phyloP scores from a whole-genome alignment of 306 rosid species.

The Vigna unguiculata region DNA sequence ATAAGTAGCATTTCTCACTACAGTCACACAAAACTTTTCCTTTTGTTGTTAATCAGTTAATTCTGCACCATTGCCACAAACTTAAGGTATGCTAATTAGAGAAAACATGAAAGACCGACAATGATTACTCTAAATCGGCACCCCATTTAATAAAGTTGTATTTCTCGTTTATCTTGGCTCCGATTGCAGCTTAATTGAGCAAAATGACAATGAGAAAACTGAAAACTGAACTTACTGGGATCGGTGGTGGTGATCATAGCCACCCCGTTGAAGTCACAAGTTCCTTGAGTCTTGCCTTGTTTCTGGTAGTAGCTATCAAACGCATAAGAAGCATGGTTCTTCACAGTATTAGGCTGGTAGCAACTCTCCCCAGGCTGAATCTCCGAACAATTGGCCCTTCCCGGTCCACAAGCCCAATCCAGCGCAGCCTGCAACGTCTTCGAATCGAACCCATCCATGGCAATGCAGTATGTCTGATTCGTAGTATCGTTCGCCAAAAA shows the following conservation, averaged over 20 bases:
- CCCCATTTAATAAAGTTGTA: neutral
- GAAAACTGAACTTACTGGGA: constrained; percentile 71
- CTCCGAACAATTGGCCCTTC: constrained; percentile 83
- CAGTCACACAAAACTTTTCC: neutral
- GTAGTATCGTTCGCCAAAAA: constrained; percentile 93
- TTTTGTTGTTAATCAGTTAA: constrained; percentile 5
- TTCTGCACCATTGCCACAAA: neutral
- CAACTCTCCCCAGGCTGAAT: constrained; percentile 91
- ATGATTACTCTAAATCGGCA: neutral
- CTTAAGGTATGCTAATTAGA: constrained; percentile 24
- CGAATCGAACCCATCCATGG: constrained; percentile 76
- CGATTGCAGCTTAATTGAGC: neutral
- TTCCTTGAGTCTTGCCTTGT: constrained; percentile 69
- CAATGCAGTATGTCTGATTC: constrained; percentile 88
- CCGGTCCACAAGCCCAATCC: constrained; percentile 99
- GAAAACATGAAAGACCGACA: neutral
- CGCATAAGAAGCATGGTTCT: constrained; percentile 88
- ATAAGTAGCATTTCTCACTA: neutral
- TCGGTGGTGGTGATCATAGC: constrained; percentile 96
- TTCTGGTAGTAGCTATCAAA: constrained; percentile 96
- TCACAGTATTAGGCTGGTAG: constrained; percentile 83
- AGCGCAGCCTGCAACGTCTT: constrained; percentile 91
- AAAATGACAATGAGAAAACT: neutral
- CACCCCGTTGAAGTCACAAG: constrained; percentile 95
- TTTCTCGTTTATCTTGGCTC: neutral